These are phyloP conservation scores for Aspergillus sp. DNA, from an alignment of 2,329 filamentous ascomycete genomes.

Conservation along the genomic window DNA sequence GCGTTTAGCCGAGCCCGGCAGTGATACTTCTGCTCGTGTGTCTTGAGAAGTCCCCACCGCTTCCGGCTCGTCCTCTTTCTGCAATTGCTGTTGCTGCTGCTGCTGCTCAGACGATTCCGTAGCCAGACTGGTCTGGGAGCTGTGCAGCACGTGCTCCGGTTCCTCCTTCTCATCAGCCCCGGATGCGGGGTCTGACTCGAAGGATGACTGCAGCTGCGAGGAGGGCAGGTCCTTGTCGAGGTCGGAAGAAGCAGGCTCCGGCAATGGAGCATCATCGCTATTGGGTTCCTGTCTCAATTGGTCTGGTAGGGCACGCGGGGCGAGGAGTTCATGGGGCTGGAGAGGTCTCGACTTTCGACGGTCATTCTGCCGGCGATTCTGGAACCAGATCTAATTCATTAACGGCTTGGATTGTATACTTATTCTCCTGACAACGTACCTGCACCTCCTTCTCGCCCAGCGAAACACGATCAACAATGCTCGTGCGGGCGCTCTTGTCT, in stretches of 20 bases:
- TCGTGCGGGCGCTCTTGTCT: conserved; percentile 76
- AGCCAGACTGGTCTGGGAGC: conserved; percentile 26
- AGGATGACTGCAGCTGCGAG: conserved; percentile 17
- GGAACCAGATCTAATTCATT: conserved; percentile 78
- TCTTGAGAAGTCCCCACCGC: conserved; percentile 8
- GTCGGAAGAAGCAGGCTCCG: conserved; percentile 17
- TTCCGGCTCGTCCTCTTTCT: conserved; percentile 2
- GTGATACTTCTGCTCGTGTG: conserved; percentile 12
- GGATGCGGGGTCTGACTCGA: conserved; percentile 13
- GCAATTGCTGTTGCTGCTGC: conserved; percentile 16
- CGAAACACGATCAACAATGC: conserved; percentile 75
- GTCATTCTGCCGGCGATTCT: conserved; percentile 89
- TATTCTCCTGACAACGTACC: conserved; percentile 47
- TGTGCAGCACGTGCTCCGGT: conserved; percentile 13
- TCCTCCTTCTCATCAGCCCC: conserved; percentile 21
- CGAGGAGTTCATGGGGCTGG: conserved; percentile 63
- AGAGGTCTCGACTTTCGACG: conserved; percentile 80
- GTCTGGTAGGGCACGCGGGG: conserved; percentile 22
- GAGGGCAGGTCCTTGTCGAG: conserved; percentile 7
- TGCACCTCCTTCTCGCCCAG: conserved; percentile 95
- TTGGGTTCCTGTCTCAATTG: conserved; percentile 16
- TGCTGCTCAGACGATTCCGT: conserved; percentile 19
- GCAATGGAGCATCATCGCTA: conserved; percentile 22
- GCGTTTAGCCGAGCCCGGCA: conserved; percentile 18
- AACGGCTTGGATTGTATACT: background rate